Base-by-base conservation (phyloP, 345 rosid genomes). In the Eucalyptus marginata region DNA sequence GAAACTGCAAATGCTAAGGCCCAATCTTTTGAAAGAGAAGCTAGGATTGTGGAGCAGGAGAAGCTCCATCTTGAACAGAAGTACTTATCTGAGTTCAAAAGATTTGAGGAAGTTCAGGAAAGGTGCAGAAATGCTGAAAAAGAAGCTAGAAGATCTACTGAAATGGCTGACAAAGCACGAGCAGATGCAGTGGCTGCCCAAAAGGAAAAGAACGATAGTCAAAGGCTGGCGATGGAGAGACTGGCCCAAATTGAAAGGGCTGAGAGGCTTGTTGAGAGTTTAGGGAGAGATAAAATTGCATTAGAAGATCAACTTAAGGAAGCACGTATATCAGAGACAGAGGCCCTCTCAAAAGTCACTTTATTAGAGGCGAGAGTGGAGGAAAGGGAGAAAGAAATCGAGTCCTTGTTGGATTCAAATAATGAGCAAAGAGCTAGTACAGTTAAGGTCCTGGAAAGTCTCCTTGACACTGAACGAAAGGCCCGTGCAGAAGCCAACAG, bases 301-400 rank as follows among this genome's bases (percentile, higher is more conserved):
- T 91, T 95, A 90, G 93, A 92, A 13, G 94, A 93, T 87, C 97
- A 95, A 87, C 52, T 98, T 87, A 92, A 93, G 76, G 94, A 94
- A 76, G 89, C 95, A 68, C 97, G 94, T 15, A 86, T 80, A 13
- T 96, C 96, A 52, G 99, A 97, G 92, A 92, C 90, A 93, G 96
- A 95, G 13, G 98, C 99, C 79, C 92, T 91, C 79, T 94, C 97
- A 4, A 96, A 93, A 92, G 96, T 97, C 64, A 87, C 93, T 56
- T 87, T 94, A 80, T 92, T 97, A 43, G 99, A 98, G 93, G 96
- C 93, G 58, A 96, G 98, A 91, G 99, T 98, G 31, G 97, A 94
- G 90, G 99, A 97, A 92, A 92, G 99, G 90, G 99, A 97, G 94
- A 96, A 93, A 92, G 99, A 98, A 93, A 97, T 98, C n/a, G 99